These are phyloP conservation scores for Pythium aphanidermatum DNA, from an alignment of 352 stramenopile genomes.

Conservation along the genomic window DNA sequence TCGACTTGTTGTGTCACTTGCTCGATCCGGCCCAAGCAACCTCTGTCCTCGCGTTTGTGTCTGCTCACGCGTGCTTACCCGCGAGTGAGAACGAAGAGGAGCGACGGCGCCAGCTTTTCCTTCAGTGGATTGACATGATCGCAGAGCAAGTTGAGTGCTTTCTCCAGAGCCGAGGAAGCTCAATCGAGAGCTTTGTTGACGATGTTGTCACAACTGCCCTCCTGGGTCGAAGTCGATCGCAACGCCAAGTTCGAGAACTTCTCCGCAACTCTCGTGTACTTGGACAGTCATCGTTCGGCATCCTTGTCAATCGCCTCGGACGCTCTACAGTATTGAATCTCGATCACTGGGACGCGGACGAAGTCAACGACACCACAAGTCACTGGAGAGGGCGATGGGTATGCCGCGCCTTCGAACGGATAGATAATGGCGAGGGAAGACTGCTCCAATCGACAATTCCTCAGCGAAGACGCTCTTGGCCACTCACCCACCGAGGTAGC, in stretches of 20 bases:
- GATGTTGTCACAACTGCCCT: slow-evolving; percentile 9
- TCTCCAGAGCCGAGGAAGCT: slow-evolving; percentile 2
- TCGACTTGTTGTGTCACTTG: slow-evolving; percentile 1
- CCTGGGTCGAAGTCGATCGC: neutral
- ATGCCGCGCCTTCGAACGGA: slow-evolving; percentile 2
- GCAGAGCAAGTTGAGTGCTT: slow-evolving; percentile 8
- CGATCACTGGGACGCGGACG: too few relatives aligned
- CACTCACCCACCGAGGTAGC: too few relatives aligned
- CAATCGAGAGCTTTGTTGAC: slow-evolving; percentile 10
- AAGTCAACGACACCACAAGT: neutral
- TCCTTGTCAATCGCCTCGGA: too few relatives aligned
- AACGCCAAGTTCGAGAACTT: neutral
- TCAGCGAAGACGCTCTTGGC: slow-evolving; percentile 7
- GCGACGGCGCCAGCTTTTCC: neutral
- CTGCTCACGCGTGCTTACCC: neutral
- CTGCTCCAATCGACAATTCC: neutral
- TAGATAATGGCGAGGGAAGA: neutral
- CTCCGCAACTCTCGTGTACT: slow-evolving; percentile 15
- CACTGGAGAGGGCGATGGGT: slow-evolving; percentile 5
- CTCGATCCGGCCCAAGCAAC: neutral
- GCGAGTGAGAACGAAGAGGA: neutral
- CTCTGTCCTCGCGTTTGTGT: neutral
- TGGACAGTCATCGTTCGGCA: slow-evolving; percentile 3
- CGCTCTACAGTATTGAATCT: slow-evolving; percentile 2
- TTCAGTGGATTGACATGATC: slow-evolving; percentile 11